Conservation (phyloP, 2,329 filamentous ascomycete species). For the Penicillium sp. region DNA sequence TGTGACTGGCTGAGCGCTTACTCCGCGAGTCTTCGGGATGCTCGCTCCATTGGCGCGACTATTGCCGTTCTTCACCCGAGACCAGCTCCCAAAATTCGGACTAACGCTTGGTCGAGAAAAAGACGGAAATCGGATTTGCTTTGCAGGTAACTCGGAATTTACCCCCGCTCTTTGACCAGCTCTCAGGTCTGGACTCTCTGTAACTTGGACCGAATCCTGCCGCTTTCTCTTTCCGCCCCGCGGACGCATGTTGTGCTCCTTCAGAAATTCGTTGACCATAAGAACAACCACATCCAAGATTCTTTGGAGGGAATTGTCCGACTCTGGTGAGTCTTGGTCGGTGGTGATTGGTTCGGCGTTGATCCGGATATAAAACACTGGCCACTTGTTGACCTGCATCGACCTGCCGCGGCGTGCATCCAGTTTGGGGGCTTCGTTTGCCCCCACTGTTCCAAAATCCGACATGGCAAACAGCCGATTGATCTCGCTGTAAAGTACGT, state of each 20-base stretch:
- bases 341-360: slow-evolving; percentile 39
- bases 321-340: slow-evolving; percentile 42
- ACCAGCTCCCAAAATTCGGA: slow-evolving; percentile 44
- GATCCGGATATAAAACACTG: slow-evolving; percentile 85
- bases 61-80: slow-evolving; percentile 46
- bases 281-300: slow-evolving; percentile 70
- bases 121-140: slow-evolving; percentile 36
- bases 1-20: neutral
- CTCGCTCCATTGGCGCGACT: slow-evolving; percentile 8
- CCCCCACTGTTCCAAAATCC: slow-evolving; percentile 71
- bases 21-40: neutral
- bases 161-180: neutral
- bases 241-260: slow-evolving; percentile 71
- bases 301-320: slow-evolving; percentile 55
- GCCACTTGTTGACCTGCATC: slow-evolving; percentile 74
- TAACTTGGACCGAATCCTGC: neutral
- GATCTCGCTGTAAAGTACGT: slow-evolving; percentile 75
- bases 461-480: slow-evolving; percentile 79
- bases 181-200: neutral
- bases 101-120: slow-evolving; percentile 25
- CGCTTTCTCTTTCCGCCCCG: slow-evolving; percentile 34
- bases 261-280: slow-evolving; percentile 75
- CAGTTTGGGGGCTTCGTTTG: slow-evolving; percentile 20
- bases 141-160: slow-evolving; percentile 28
- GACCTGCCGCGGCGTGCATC: slow-evolving; percentile 51